phyloP scores from a whole-genome alignment of 1,139 yeast species.

The Yamadazyma dushanensis region DNA sequence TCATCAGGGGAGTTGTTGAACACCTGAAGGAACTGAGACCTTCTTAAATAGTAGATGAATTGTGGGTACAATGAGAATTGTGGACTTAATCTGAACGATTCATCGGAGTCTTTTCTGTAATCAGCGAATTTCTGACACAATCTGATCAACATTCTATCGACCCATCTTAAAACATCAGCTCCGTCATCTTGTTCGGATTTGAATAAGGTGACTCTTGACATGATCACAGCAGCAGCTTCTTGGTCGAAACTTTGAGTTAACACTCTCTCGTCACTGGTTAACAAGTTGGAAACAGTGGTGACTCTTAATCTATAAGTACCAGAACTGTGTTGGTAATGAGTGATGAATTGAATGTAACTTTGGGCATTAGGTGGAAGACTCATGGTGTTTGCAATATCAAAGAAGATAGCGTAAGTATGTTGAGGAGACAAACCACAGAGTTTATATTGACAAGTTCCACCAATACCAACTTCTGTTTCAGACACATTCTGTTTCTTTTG shows the following conservation, averaged over 20 bases:
- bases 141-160: slow-evolving; percentile 51
- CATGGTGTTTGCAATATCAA: slow-evolving; percentile 68
- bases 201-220: slow-evolving; percentile 91
- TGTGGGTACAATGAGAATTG: slow-evolving; percentile 73
- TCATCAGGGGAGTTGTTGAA: slow-evolving; percentile 98
- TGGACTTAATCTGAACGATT: slow-evolving; percentile 47
- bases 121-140: slow-evolving; percentile 54
- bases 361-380: slow-evolving; percentile 48
- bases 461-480: slow-evolving; percentile 90
- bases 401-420: slow-evolving; percentile 83
- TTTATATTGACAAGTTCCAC: slow-evolving; percentile 87
- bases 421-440: slow-evolving; percentile 82
- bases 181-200: slow-evolving; percentile 75
- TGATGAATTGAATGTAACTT: slow-evolving; percentile 66
- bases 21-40: slow-evolving; percentile 94
- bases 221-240: slow-evolving; percentile 96
- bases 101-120: slow-evolving; percentile 49
- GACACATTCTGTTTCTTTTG: slow-evolving; percentile 71
- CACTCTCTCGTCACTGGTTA: slow-evolving; percentile 51
- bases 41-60: slow-evolving; percentile 91
- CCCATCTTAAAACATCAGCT: slow-evolving; percentile 54
- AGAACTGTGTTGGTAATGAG: slow-evolving; percentile 76
- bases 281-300: slow-evolving; percentile 76
- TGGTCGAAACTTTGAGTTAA: slow-evolving; percentile 83
- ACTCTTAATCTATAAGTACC: slow-evolving; percentile 88